Base-by-base conservation (phyloP, 345 rosid genomes). In the Salix dunnii region DNA sequence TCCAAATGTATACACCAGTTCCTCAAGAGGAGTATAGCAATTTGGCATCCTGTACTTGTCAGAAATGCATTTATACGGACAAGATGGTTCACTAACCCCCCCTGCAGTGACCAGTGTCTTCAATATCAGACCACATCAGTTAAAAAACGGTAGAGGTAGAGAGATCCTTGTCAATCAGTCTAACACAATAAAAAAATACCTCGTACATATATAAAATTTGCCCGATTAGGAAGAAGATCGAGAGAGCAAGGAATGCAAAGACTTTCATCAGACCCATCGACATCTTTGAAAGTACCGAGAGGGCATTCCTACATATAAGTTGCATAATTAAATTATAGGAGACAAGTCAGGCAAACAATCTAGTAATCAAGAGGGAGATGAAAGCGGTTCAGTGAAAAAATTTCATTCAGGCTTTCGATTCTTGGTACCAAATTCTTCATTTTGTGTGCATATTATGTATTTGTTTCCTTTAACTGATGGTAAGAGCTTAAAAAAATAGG, bases 1-100 rank as follows among this genome's bases (percentile, higher is more conserved):
- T 83, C 99, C 99, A 89, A 96, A 96, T 79, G 93, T 70, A 85
- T 91, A 86, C 48, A 91, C 79, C 83, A 96, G 84, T 89, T 96
- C 99, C 84, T 96, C 99, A 67, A 96, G 90, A 84, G 99, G 98
- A 42, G 97, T 96, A 74, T 82, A 93, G 84, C 99, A 96, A 75
- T 93, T 93, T 78, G 99, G 99, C 94, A 93, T 83, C 85, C 96
- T 91, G 79, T 96, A 96, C 79, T 91, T 91, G 64, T 92, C 93
- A 35, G 98, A 96, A 70, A 93, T 85, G 77, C 99, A 96, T 83
- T 87, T 83, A 77, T 96, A 96, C 27, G 98, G 98, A 85, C 99
- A 96, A 70, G 78, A 74, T 69, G 87, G 84, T 78, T 86, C 70
- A 17, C 80, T 79, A 70, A 92, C 97, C 81, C 99, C 98, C 53